Evolutionary conservation across 306 rosid species (phyloP).

Genomic region (Vigna hirtella): DNA sequence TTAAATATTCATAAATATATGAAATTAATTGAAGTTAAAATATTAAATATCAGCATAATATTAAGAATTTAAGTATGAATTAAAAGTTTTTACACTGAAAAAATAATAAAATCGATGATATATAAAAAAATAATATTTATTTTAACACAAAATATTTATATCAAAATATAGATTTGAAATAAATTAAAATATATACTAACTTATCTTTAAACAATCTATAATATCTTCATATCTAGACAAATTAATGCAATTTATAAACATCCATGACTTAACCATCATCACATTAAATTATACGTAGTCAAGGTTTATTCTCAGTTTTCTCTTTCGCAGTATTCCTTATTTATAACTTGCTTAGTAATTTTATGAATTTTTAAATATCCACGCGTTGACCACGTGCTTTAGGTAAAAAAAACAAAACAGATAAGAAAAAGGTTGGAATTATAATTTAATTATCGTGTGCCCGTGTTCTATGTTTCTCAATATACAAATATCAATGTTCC

Average conservation of each 20-base stretch:
- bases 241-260: not conserved
- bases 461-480: not conserved
- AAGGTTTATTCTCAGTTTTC: constrained; percentile 7
- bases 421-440: constrained; percentile 3
- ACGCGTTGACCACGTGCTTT: constrained; percentile 41
- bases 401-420: not conserved
- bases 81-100: too few species aligned
- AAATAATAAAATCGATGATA: too few species aligned
- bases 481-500: not conserved
- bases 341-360: not conserved
- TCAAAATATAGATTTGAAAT: too few species aligned
- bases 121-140: too few species aligned
- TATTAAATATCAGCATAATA: too few species aligned
- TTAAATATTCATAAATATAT: too few species aligned
- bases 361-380: not conserved
- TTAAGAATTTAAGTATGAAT: too few species aligned
- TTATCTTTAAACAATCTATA: too few species aligned
- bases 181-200: too few species aligned
- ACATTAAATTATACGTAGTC: not conserved
- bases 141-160: too few species aligned
- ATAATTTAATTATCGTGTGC: not conserved
- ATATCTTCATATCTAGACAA: too few species aligned
- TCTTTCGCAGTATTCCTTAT: constrained; percentile 29
- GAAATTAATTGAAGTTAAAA: not conserved
- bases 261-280: not conserved